These are phyloP conservation scores for Pilasporangium apinafurcum DNA, from an alignment of 352 stramenopile genomes.

Conservation along the genomic window DNA sequence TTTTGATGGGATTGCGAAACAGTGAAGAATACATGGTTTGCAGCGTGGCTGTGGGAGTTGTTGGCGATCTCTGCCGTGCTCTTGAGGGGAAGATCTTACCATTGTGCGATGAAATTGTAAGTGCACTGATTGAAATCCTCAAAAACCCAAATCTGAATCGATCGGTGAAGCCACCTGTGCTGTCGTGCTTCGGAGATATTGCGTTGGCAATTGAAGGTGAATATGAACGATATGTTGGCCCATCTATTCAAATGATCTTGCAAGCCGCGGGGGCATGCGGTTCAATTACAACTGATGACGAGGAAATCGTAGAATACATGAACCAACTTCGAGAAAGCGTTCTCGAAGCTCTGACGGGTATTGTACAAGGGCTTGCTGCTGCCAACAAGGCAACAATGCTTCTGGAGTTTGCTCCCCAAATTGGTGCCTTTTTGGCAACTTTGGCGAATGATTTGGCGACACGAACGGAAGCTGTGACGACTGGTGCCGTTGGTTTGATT, in stretches of 20 bases:
- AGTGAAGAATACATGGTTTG: slow-evolving; percentile 96
- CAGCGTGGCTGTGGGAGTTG: slow-evolving; percentile 92
- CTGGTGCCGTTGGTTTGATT: slow-evolving; percentile 86
- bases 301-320: slow-evolving; percentile 98
- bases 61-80: slow-evolving; percentile 93
- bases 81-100: slow-evolving; percentile 89
- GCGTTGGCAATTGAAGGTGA: slow-evolving; percentile 92
- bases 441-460: slow-evolving; percentile 76
- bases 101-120: slow-evolving; percentile 94
- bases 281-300: slow-evolving; percentile 89
- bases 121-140: slow-evolving; percentile 92
- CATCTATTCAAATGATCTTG: slow-evolving; percentile 81
- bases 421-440: slow-evolving; percentile 87
- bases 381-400: slow-evolving; percentile 85
- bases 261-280: slow-evolving; percentile 84
- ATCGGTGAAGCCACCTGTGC: slow-evolving; percentile 94
- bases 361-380: slow-evolving; percentile 92
- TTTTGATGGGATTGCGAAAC: slow-evolving; percentile 91
- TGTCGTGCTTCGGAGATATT: slow-evolving; percentile 97
- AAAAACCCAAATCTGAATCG: slow-evolving; percentile 91
- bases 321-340: slow-evolving; percentile 94
- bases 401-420: slow-evolving; percentile 72
- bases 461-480: slow-evolving; percentile 88
- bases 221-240: slow-evolving; percentile 84
- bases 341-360: slow-evolving; percentile 95